Percentiles rank a stretch among this genome's conserved stretches.
Conservation (phyloP, 208 protist species). For the Porcisia hertigi region DNA sequence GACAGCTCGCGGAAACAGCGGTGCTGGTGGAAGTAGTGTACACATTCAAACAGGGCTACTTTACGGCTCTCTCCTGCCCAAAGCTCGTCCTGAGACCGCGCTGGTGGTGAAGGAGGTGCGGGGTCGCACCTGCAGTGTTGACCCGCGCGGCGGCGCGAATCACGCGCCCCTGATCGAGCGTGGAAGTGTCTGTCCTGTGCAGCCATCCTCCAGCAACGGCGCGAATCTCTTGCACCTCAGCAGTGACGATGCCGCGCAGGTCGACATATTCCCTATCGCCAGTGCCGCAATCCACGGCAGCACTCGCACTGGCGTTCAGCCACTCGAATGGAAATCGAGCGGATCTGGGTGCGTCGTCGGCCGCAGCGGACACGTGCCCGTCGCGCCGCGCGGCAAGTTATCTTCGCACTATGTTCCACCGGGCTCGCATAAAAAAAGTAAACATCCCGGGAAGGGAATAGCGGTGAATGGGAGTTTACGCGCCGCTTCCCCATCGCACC, state of each 20-base stretch:
- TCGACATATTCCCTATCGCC: constrained; percentile 8
- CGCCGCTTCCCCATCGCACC: not conserved
- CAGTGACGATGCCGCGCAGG: not conserved
- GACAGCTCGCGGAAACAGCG: not conserved
- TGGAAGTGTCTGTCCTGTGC: constrained; percentile 21
- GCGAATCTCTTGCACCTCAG: not conserved
- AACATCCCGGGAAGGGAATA: not conserved
- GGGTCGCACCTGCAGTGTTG: constrained; percentile 24
- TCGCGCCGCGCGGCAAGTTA: constrained; percentile 15
- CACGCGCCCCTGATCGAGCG: constrained; percentile 22
- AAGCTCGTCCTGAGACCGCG: constrained; percentile 39
- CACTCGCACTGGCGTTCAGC: constrained; percentile 31
- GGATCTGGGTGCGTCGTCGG: constrained; percentile 47
- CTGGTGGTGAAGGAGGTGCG: constrained; percentile 33
- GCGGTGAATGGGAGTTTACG: not conserved
- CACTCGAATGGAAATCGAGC: constrained; percentile 71
- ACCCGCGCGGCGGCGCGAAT: constrained; percentile 14
- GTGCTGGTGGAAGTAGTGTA: not conserved
- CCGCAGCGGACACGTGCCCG: constrained; percentile 31
- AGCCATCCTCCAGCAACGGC: not conserved
- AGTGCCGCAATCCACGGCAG: constrained; percentile 26
- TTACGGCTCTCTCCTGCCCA: constrained; percentile 64
- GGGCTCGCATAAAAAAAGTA: not conserved
- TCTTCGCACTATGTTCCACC: constrained; percentile 29
- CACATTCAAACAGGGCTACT: constrained; percentile 51